Evolutionary conservation across 306 rosid species (phyloP).

Genomic region (Cucurbita maxima): DNA sequence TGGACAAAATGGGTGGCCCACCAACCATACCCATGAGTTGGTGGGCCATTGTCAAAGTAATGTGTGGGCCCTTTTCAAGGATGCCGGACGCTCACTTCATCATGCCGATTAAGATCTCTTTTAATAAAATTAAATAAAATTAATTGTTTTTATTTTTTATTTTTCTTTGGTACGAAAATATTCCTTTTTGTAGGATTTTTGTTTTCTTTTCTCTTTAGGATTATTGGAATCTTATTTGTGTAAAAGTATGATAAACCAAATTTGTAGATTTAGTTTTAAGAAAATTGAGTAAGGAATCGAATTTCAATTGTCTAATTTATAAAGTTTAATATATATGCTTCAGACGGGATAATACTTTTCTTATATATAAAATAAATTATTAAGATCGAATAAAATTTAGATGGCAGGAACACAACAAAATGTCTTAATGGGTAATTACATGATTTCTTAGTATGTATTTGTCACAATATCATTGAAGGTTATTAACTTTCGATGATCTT

Average conservation of each 20-base stretch:
- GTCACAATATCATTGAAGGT: too few species aligned
- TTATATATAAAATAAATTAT: too few species aligned
- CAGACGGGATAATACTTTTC: too few species aligned
- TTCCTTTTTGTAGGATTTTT: too few species aligned
- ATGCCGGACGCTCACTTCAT: conserved; percentile 6
- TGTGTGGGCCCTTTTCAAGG: background rate
- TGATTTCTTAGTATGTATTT: too few species aligned
- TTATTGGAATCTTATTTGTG: background rate
- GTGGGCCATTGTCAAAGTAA: conserved; percentile 7
- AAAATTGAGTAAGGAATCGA: background rate
- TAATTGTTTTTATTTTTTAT: background rate
- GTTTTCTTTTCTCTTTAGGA: background rate
- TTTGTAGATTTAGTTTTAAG: background rate
- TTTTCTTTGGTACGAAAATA: too few species aligned
- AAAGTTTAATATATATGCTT: background rate
- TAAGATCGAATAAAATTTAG: too few species aligned
- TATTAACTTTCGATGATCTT: too few species aligned
- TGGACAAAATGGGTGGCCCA: conserved; percentile 4
- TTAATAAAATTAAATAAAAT: background rate
- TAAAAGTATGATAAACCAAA: background rate
- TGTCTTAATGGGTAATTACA: too few species aligned
- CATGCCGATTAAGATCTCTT: background rate
- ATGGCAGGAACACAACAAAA: too few species aligned
- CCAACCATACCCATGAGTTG: conserved; percentile 6
- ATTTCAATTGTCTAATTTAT: background rate